Evolutionary conservation across 148 eudicot species (phyloP).

Genomic region (Vaccinium macrocarpon): DNA sequence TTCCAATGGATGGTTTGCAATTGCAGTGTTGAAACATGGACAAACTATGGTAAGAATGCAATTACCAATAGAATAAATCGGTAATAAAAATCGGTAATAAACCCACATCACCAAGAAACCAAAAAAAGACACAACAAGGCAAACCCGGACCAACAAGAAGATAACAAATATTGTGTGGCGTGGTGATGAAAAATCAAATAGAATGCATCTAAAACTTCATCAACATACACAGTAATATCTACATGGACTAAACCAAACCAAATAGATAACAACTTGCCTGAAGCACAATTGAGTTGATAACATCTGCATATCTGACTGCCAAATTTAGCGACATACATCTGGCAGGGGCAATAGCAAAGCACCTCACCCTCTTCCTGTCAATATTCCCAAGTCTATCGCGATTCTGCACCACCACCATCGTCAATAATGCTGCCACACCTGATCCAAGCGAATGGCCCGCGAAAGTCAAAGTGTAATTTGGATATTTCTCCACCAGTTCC

Average conservation of each 20-base stretch:
- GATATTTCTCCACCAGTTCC: constrained; percentile 59
- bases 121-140: neutral
- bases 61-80: neutral
- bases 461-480: constrained; percentile 75
- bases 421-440: constrained; percentile 81
- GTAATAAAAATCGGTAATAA: neutral
- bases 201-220: neutral
- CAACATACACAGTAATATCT: neutral
- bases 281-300: constrained; percentile 86
- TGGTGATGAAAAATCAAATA: neutral
- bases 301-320: constrained; percentile 96
- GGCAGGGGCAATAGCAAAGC: constrained; percentile 95
- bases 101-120: neutral
- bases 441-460: constrained; percentile 95
- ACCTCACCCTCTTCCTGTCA: constrained; percentile 74
- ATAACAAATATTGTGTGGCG: neutral
- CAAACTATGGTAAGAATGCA: neutral
- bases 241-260: neutral
- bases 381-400: constrained; percentile 59
- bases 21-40: neutral
- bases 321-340: constrained; percentile 94
- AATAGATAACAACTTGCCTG: constrained; percentile 52
- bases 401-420: constrained; percentile 74
- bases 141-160: neutral
- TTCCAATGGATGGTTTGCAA: neutral